Evolutionary conservation across 495 filamentous ascomycete genomes (phyloP).

Genomic region (Stereocaulon alpinum): DNA sequence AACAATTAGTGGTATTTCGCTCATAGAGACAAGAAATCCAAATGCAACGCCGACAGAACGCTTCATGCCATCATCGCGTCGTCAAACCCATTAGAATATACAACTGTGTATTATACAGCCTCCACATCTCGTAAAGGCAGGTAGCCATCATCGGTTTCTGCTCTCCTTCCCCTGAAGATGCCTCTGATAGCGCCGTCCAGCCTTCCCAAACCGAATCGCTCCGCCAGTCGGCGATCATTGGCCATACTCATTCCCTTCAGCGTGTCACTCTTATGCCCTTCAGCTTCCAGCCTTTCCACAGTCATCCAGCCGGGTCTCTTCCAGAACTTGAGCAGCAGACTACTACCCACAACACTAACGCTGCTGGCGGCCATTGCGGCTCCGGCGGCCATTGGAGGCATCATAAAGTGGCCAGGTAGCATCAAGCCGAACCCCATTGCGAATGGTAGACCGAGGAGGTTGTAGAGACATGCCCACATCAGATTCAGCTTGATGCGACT

Average conservation of each 20-base stretch:
- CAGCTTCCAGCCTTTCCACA: slow-evolving; percentile 45
- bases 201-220: slow-evolving; percentile 9
- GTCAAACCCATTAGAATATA: too few species aligned
- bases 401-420: slow-evolving; percentile 75
- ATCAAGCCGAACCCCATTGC: slow-evolving; percentile 82
- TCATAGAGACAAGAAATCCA: too few species aligned
- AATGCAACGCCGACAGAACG: too few species aligned
- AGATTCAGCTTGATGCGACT: slow-evolving; percentile 88
- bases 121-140: slow-evolving; percentile 22
- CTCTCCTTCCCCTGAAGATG: slow-evolving; percentile 1
- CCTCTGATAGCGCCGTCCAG: neutral
- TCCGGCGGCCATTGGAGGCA: slow-evolving; percentile 92
- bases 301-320: slow-evolving; percentile 82
- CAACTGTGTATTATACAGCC: slow-evolving; percentile 11
- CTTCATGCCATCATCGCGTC: too few species aligned
- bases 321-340: slow-evolving; percentile 80
- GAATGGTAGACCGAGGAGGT: slow-evolving; percentile 83
- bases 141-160: slow-evolving; percentile 16
- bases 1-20: too few species aligned
- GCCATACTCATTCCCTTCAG: slow-evolving; percentile 20
- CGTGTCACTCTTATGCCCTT: slow-evolving; percentile 6
- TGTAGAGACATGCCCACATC: slow-evolving; percentile 85
- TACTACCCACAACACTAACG: slow-evolving; percentile 80
- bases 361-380: slow-evolving; percentile 88
- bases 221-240: slow-evolving; percentile 3